Evolutionary conservation across 495 filamentous ascomycete species (phyloP).

Genomic region (Penicillium verhagenii): DNA sequence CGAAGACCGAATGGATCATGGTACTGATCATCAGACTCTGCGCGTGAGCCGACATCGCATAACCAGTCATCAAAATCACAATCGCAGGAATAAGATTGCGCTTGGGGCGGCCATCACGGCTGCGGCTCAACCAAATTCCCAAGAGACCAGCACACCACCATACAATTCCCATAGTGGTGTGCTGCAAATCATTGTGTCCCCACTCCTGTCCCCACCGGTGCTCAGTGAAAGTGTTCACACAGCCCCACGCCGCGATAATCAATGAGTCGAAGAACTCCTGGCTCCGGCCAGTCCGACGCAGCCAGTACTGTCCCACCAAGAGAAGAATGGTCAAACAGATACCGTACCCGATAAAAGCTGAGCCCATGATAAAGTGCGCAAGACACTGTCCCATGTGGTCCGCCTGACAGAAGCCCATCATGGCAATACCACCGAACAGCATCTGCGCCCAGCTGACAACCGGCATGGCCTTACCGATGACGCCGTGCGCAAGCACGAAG

Average conservation of each 20-base stretch:
- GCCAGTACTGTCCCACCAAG: constrained; percentile 84
- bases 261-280: constrained; percentile 97
- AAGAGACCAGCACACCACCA: constrained; percentile 95
- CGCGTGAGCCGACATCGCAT: constrained; percentile 87
- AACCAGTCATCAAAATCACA: constrained; percentile 90
- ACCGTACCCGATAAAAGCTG: constrained; percentile 92
- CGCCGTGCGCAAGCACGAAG: constrained; percentile 70
- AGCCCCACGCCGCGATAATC: constrained; percentile 90
- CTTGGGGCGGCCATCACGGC: constrained; percentile 78
- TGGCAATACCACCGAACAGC: constrained; percentile 92
- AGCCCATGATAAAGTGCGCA: constrained; percentile 98
- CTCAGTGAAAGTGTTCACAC: constrained; percentile 97
- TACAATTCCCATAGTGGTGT: constrained; percentile 94
- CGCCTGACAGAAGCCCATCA: constrained; percentile 88
- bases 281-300: constrained; percentile 77
- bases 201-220: constrained; percentile 88
- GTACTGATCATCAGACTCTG: constrained; percentile 80
- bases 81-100: constrained; percentile 90
- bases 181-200: constrained; percentile 95
- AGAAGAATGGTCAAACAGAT: constrained; percentile 84
- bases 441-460: constrained; percentile 91
- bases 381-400: constrained; percentile 92
- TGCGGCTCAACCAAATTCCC: constrained; percentile 87
- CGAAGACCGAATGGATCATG: constrained; percentile 89
- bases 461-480: constrained; percentile 85